Conservation (phyloP, 108 stramenopile genomes). For the Nitzschia inconspicua region DNA sequence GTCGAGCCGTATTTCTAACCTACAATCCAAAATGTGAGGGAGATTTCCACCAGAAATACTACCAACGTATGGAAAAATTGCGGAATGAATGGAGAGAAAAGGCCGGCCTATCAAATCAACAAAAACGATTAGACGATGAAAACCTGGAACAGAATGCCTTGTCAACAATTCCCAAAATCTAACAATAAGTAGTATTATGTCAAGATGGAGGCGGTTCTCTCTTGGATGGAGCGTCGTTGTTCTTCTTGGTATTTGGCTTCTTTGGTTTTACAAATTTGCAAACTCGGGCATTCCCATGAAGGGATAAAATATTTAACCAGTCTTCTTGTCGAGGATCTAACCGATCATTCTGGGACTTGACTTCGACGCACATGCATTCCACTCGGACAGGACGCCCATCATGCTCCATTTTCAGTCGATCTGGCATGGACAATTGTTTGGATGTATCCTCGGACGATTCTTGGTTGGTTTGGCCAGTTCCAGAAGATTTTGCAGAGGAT, state of each 20-base stretch:
- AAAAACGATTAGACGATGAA: constrained; percentile 22
- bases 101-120: constrained; percentile 21
- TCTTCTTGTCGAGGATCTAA: constrained; percentile 79
- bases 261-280: constrained; percentile 64
- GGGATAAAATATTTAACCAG: constrained; percentile 79
- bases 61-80: constrained; percentile 41
- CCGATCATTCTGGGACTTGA: constrained; percentile 79
- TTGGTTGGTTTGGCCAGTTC: neutral
- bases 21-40: constrained; percentile 59
- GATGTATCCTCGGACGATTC: neutral
- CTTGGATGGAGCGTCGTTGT: neutral
- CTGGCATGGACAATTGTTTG: constrained; percentile 29
- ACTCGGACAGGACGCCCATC: constrained; percentile 35
- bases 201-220: neutral
- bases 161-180: constrained; percentile 39
- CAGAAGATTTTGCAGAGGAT: neutral
- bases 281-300: constrained; percentile 54
- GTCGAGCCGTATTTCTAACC: constrained; percentile 65
- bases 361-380: constrained; percentile 79
- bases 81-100: constrained; percentile 32
- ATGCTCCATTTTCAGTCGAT: constrained; percentile 39
- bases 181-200: constrained; percentile 1
- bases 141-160: constrained; percentile 35
- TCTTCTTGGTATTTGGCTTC: neutral
- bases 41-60: constrained; percentile 49